Percentiles rank a stretch among this genome's conserved stretches.
Conservation (phyloP, 2,329 filamentous ascomycete genomes). For the Xylariaceae sp. region DNA sequence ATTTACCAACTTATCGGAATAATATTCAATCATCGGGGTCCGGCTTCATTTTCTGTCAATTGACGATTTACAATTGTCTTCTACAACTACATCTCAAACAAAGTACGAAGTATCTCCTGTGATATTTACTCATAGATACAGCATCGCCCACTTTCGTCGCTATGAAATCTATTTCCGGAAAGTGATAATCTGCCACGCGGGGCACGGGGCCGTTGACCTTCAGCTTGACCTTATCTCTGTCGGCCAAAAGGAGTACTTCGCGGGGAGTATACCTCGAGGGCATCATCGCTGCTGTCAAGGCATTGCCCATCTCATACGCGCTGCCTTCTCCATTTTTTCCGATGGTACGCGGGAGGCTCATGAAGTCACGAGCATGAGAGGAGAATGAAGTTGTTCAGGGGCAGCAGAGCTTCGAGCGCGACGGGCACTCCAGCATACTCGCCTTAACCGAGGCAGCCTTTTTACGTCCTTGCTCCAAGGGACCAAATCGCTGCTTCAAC, state of each 20-base stretch:
- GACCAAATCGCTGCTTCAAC: too few species aligned
- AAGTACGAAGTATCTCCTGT: too few species aligned
- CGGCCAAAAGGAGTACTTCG: constrained; percentile 2
- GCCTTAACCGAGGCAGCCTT: too few species aligned
- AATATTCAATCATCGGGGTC: too few species aligned
- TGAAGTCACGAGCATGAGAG: constrained; percentile 14
- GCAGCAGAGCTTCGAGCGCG: constrained; percentile 12
- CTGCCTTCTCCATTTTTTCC: constrained; percentile 4
- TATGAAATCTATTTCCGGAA: constrained; percentile 1
- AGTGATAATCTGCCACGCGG: constrained; percentile 4
- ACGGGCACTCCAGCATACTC: too few species aligned
- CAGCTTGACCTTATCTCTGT: constrained; percentile 7
- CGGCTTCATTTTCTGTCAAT: too few species aligned
- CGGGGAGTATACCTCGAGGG: too few species aligned
- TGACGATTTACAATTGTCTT: too few species aligned
- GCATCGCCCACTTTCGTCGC: constrained; percentile 9
- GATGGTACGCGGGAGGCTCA: neutral
- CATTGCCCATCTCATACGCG: constrained; percentile 14
- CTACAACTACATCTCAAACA: too few species aligned
- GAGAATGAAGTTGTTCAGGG: constrained; percentile 12
- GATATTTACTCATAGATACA: neutral
- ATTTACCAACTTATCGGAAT: neutral
- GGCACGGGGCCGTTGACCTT: constrained; percentile 2
- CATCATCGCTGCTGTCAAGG: constrained; percentile 11
- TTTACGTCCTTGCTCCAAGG: too few species aligned